A percentile compares a stretch with the other conserved stretches of the same genome.
phyloP scores from a whole-genome alignment of 164 flowering plant genomes.

The Saururus chinensis region DNA sequence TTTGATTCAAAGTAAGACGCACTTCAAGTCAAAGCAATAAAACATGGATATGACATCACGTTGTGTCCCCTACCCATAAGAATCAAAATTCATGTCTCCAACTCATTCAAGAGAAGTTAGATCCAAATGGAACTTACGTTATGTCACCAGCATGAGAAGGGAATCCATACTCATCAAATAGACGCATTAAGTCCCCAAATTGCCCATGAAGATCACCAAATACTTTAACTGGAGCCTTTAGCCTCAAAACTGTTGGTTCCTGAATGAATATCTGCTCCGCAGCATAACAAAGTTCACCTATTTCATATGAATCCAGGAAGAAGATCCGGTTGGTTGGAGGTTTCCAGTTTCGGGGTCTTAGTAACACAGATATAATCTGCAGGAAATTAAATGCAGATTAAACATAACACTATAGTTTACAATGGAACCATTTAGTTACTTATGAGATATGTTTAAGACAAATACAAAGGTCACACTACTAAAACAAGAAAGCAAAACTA shows the following conservation, averaged over 20 bases:
- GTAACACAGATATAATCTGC: conserved; percentile 80
- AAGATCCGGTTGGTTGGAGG: conserved; percentile 78
- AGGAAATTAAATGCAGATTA: conserved; percentile 4
- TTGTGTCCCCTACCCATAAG: too few species aligned
- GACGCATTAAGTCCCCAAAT: conserved; percentile 96
- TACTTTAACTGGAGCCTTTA: conserved; percentile 93
- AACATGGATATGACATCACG: too few species aligned
- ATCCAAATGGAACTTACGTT: conserved; percentile 42
- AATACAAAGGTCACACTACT: too few species aligned
- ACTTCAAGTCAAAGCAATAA: too few species aligned
- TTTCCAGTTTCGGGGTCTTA: conserved; percentile 91
- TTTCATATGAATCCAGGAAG: conserved; percentile 95
- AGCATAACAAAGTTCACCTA: conserved; percentile 96
- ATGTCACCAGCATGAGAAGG: conserved; percentile 98
- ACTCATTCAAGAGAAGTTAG: background rate
- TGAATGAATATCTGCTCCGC: conserved; percentile 98
- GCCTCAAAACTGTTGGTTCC: conserved; percentile 89
- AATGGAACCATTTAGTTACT: too few species aligned
- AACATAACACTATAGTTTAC: background rate
- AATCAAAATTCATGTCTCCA: too few species aligned
- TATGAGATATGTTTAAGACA: too few species aligned
- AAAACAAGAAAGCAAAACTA: too few species aligned
- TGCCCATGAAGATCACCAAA: conserved; percentile 99
- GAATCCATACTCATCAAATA: conserved; percentile 97
- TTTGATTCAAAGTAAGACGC: background rate